Conservation (phyloP, 805 yeast species). For the Kregervanrija delftensis region DNA sequence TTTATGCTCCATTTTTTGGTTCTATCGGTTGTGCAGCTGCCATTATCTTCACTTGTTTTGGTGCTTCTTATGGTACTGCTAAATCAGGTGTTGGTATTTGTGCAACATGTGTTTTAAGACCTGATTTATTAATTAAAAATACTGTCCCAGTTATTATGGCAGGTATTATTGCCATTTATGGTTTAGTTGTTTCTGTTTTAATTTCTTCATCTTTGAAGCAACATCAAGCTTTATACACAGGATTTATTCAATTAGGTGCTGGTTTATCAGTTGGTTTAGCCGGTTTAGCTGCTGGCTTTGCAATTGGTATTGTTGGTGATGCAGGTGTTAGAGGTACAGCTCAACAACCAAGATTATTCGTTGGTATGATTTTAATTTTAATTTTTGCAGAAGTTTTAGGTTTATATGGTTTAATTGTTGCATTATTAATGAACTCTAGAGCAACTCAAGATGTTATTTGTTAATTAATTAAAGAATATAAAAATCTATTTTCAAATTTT, state of each 20-base stretch:
- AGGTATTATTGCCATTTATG: conserved; percentile 98
- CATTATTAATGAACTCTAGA: conserved; percentile 94
- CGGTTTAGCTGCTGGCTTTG: conserved; percentile 97
- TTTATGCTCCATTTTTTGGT: conserved; percentile 94
- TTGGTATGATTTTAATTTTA: conserved; percentile 96
- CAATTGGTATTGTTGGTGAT: conserved; percentile 99
- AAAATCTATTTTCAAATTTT: no score
- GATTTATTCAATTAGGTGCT: conserved; percentile 97
- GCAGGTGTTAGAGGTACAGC: conserved; percentile 99
- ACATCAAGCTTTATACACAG: conserved; percentile 89
- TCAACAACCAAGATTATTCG: conserved; percentile 97
- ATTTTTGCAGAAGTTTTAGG: conserved; percentile 99
- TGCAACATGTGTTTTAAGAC: conserved; percentile 96
- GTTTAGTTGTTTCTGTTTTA: conserved; percentile 91
- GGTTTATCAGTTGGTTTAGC: conserved; percentile 96
- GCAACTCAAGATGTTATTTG: conserved; percentile 89
- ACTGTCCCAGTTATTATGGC: conserved; percentile 98
- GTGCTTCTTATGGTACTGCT: conserved; percentile 99
- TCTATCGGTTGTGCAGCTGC: conserved; percentile 99
- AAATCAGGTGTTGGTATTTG: conserved; percentile 99
- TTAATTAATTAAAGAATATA: conserved; percentile 29
- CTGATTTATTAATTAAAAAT: conserved; percentile 88
- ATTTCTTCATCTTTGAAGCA: conserved; percentile 86
- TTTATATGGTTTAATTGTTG: conserved; percentile 95
- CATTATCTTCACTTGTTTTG: conserved; percentile 96